phyloP scores from a whole-genome alignment of 2,329 filamentous ascomycete species.

The Hirsutella rhossiliensis region DNA sequence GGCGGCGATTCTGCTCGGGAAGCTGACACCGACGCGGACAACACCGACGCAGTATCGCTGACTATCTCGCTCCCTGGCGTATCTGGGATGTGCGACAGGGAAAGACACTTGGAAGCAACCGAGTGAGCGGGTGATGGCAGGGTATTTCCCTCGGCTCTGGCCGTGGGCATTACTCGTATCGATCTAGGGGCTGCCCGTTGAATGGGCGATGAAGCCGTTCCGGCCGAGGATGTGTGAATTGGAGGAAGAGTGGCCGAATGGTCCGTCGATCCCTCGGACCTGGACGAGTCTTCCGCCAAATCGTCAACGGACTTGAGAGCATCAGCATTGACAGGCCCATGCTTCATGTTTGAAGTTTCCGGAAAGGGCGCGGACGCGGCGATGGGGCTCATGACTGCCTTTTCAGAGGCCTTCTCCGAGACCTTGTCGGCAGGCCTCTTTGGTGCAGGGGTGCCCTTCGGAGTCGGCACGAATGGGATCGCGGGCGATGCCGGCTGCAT shows the following conservation, averaged over 20 bases:
- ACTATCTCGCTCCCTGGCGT: slow-evolving; percentile 63
- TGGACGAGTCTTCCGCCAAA: background rate
- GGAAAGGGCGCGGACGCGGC: background rate
- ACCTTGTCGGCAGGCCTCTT: slow-evolving; percentile 20
- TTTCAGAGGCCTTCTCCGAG: slow-evolving; percentile 12
- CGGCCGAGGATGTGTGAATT: slow-evolving; percentile 33
- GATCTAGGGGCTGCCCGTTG: slow-evolving; percentile 47
- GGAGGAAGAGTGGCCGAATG: slow-evolving; percentile 34
- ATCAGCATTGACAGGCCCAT: background rate
- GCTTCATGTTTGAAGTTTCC: background rate
- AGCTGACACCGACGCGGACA: slow-evolving; percentile 56
- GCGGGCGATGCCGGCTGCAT: slow-evolving; percentile 17
- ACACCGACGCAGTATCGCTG: slow-evolving; percentile 65
- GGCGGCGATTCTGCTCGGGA: slow-evolving; percentile 64
- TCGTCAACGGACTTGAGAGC: background rate
- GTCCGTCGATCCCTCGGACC: slow-evolving; percentile 6
- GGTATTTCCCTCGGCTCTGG: slow-evolving; percentile 45
- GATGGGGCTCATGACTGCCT: background rate
- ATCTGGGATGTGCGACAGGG: slow-evolving; percentile 41
- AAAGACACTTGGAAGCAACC: slow-evolving; percentile 16
- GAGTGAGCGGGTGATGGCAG: slow-evolving; percentile 18
- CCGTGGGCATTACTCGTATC: slow-evolving; percentile 45
- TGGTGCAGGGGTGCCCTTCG: slow-evolving; percentile 20
- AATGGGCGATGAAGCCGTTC: slow-evolving; percentile 32
- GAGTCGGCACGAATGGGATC: slow-evolving; percentile 21